A percentile compares a stretch with the other conserved stretches of the same genome.
phyloP scores from a whole-genome alignment of 116 monocot genomes.

The Zostera marina region DNA sequence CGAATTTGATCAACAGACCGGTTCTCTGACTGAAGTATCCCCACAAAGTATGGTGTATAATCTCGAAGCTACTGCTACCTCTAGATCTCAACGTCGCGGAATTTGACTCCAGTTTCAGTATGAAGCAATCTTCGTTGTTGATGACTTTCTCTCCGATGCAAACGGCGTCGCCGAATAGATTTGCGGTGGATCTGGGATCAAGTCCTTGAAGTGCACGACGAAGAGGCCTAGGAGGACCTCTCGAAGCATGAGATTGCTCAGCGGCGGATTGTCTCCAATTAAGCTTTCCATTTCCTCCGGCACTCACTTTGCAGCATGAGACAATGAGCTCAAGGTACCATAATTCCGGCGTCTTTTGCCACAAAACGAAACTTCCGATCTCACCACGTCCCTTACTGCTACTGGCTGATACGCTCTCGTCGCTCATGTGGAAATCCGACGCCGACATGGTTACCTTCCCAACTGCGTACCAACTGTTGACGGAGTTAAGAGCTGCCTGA shows the following conservation, averaged over 20 bases:
- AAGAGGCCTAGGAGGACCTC: slow-evolving; percentile 79
- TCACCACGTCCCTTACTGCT: slow-evolving; percentile 12
- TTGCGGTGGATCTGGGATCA: not conserved
- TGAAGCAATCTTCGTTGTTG: slow-evolving; percentile 74
- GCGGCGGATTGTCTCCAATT: slow-evolving; percentile 82
- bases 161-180: slow-evolving; percentile 53
- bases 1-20: slow-evolving; percentile 56
- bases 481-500: slow-evolving; percentile 35
- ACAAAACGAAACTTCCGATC: slow-evolving; percentile 79
- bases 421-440: slow-evolving; percentile 21
- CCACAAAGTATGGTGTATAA: slow-evolving; percentile 77
- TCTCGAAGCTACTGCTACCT: slow-evolving; percentile 48
- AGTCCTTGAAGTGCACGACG: slow-evolving; percentile 60
- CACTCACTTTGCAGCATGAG: slow-evolving; percentile 75
- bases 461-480: slow-evolving; percentile 80
- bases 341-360: slow-evolving; percentile 77
- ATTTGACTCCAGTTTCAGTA: slow-evolving; percentile 67
- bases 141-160: slow-evolving; percentile 80
- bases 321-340: slow-evolving; percentile 87
- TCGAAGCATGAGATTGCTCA: slow-evolving; percentile 56
- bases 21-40: slow-evolving; percentile 85
- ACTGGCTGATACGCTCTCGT: slow-evolving; percentile 6
- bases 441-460: slow-evolving; percentile 72
- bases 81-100: slow-evolving; percentile 35
- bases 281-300: slow-evolving; percentile 74